Percentiles rank a stretch among this genome's conserved stretches.
These are phyloP conservation scores for Ceratocystis ficicola DNA, from an alignment of 2,329 filamentous ascomycete genomes.

Conservation along the genomic window DNA sequence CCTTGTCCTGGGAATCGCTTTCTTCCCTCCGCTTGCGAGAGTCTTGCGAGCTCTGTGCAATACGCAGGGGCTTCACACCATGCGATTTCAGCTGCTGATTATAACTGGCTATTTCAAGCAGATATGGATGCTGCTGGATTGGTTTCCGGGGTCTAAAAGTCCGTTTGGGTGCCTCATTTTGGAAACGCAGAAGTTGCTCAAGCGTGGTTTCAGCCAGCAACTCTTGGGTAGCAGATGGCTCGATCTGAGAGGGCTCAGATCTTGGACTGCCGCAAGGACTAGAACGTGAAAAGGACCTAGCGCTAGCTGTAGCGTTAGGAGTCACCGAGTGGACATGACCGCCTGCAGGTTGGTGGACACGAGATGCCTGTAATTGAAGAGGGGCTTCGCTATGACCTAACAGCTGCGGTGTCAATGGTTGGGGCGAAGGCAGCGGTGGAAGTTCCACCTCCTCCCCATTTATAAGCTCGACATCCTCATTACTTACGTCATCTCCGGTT, in stretches of 20 bases:
- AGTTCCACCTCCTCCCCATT: not conserved
- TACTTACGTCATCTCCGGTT: not conserved
- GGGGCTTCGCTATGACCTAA: not conserved
- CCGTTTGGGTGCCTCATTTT: slow-evolving; percentile 26
- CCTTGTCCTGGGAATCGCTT: slow-evolving; percentile 38
- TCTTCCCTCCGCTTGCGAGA: slow-evolving; percentile 28
- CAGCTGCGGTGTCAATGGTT: not conserved
- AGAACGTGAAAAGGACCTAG: not conserved
- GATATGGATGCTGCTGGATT: slow-evolving; percentile 49
- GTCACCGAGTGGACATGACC: not conserved
- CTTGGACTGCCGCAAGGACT: not conserved
- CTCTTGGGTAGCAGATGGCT: not conserved
- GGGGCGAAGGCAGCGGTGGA: not conserved
- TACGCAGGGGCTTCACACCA: slow-evolving; percentile 41
- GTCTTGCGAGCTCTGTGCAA: slow-evolving; percentile 30
- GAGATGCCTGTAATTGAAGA: not conserved
- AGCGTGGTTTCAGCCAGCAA: slow-evolving; percentile 7
- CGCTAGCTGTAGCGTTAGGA: not conserved
- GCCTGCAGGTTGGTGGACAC: not conserved
- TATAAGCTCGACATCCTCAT: not conserved
- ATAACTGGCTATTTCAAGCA: slow-evolving; percentile 45
- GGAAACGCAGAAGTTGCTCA: slow-evolving; percentile 7
- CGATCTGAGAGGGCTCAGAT: not conserved
- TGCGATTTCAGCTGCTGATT: slow-evolving; percentile 41
- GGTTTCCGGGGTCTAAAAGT: slow-evolving; percentile 48